phyloP scores from a whole-genome alignment of 1,139 yeast genomes.

The Meyerozyma guilliermondii region DNA sequence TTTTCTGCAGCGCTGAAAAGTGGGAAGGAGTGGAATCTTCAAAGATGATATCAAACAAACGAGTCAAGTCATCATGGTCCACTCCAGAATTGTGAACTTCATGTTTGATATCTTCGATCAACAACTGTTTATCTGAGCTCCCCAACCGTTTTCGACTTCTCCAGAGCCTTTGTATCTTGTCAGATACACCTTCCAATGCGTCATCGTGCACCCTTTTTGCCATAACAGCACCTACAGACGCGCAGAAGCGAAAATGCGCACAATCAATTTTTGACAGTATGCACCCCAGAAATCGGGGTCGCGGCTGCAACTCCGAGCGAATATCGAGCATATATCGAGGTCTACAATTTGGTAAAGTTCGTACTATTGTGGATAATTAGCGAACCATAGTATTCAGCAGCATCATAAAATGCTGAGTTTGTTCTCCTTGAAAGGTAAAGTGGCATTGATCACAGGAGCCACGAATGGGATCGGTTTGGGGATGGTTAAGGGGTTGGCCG shows the following conservation, averaged over 20 bases:
- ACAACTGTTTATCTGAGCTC: not conserved
- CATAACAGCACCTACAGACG: not conserved
- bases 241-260: too few species aligned
- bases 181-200: not conserved
- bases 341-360: too few species aligned
- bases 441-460: conserved; percentile 32
- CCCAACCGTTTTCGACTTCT: not conserved
- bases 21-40: not conserved
- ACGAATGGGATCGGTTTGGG: conserved; percentile 33
- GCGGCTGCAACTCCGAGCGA: too few species aligned
- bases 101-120: not conserved
- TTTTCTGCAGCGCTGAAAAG: conserved; percentile 7
- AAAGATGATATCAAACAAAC: not conserved
- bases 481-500: conserved; percentile 30
- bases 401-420: conserved; percentile 9
- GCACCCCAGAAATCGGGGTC: too few species aligned
- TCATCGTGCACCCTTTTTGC: not conserved
- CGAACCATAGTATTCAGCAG: too few species aligned
- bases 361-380: too few species aligned
- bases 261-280: too few species aligned
- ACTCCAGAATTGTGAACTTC: not conserved
- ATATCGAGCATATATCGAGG: too few species aligned
- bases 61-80: conserved; percentile 1
- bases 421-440: conserved; percentile 30
- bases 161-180: not conserved